Conservation (phyloP, 139 green algal species). For the Dunaliella primolecta region DNA sequence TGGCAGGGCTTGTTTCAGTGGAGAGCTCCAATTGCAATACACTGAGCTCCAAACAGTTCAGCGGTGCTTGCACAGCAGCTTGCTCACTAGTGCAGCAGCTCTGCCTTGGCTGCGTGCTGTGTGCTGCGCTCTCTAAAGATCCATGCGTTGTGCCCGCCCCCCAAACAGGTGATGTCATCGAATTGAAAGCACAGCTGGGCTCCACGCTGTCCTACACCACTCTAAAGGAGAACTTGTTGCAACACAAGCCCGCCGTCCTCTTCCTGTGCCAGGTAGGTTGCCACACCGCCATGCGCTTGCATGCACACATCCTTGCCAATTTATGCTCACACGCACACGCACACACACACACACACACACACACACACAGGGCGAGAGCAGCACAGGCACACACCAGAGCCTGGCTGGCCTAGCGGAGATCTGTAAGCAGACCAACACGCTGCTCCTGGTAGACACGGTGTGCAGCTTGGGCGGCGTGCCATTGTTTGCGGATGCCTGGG, state of each 20-base stretch:
- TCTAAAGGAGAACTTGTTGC: conserved; percentile 57
- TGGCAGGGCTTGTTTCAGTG: too few species aligned
- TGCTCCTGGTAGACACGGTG: conserved; percentile 94
- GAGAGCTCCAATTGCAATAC: too few species aligned
- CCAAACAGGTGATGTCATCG: conserved; percentile 71
- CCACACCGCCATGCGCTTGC: neutral
- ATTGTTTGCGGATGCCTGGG: conserved; percentile 60
- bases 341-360: neutral
- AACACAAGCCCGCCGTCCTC: conserved; percentile 79
- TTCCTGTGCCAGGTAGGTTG: conserved; percentile 76
- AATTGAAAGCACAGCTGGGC: conserved; percentile 68
- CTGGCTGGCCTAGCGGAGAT: conserved; percentile 76
- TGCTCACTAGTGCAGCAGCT: too few species aligned
- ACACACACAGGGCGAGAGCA: conserved; percentile 72
- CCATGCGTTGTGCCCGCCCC: too few species aligned
- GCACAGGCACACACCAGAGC: conserved; percentile 68
- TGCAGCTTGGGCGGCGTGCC: conserved; percentile 61
- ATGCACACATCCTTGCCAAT: neutral
- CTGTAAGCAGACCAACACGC: conserved; percentile 69
- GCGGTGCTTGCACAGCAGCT: too few species aligned
- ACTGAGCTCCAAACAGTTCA: too few species aligned
- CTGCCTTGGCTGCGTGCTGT: too few species aligned
- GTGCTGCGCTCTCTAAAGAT: too few species aligned
- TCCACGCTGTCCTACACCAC: conserved; percentile 64
- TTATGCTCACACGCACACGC: neutral